Conservation (phyloP, 129 eudicot genomes). For the Heracleum sosnowskyi region DNA sequence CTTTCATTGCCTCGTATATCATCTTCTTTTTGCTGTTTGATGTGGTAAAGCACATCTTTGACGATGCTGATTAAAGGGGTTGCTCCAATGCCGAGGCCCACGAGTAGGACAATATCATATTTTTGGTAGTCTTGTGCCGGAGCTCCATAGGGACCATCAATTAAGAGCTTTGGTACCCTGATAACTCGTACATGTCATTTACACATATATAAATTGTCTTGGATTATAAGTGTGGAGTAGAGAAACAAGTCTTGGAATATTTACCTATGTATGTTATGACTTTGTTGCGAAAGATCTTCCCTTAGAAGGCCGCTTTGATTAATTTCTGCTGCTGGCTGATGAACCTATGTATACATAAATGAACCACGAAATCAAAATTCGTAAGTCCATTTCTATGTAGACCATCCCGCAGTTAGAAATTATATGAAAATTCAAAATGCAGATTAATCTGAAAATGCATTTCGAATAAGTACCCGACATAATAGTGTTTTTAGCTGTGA, state of each 20-base stretch:
- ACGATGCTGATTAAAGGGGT: slow-evolving; percentile 64
- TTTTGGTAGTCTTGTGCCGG: slow-evolving; percentile 73
- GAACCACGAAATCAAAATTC: not conserved
- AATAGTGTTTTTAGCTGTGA: slow-evolving; percentile 43
- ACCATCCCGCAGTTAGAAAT: not conserved
- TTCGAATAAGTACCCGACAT: slow-evolving; percentile 26
- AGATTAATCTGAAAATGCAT: not conserved
- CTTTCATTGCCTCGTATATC: slow-evolving; percentile 21
- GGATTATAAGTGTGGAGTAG: not conserved
- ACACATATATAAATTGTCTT: not conserved
- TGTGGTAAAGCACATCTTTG: slow-evolving; percentile 55
- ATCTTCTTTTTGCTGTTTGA: slow-evolving; percentile 33
- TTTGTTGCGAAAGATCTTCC: slow-evolving; percentile 26
- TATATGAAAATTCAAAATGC: not conserved
- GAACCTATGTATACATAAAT: slow-evolving; percentile 14
- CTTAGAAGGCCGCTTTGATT: slow-evolving; percentile 44
- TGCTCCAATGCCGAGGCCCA: slow-evolving; percentile 66
- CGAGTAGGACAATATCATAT: slow-evolving; percentile 51
- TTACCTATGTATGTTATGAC: slow-evolving; percentile 27
- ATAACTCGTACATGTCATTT: not conserved
- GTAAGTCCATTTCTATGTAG: not conserved
- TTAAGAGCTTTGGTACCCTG: slow-evolving; percentile 44
- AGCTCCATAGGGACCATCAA: slow-evolving; percentile 73
- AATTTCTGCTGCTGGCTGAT: slow-evolving; percentile 29
- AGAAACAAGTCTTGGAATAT: not conserved